Conservation (phyloP, 1,284 basidiomycete genomes). For the Cryptococcus sp. region DNA sequence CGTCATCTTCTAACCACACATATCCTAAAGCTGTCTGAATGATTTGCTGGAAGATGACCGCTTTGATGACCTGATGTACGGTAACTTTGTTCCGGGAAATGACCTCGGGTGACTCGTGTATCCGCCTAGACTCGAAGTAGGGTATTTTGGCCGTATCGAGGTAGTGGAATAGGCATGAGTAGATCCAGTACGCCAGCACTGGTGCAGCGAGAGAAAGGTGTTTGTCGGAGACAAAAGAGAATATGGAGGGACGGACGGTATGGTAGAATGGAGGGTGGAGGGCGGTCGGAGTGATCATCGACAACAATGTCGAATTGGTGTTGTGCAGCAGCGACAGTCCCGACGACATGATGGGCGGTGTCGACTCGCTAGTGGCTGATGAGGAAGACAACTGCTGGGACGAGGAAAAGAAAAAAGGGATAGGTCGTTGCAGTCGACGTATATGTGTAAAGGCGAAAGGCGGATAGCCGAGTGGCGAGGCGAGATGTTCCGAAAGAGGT, state of each 20-base stretch:
- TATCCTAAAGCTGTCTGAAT: slow-evolving; percentile 79
- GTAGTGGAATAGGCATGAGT: slow-evolving; percentile 76
- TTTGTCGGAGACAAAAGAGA: slow-evolving; percentile 71
- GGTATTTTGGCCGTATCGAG: slow-evolving; percentile 75
- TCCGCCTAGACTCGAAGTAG: slow-evolving; percentile 79
- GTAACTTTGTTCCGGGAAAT: slow-evolving; percentile 74
- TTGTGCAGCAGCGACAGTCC: neutral
- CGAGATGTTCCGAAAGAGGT: too few species aligned
- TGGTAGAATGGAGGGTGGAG: slow-evolving; percentile 59
- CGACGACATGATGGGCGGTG: too few species aligned
- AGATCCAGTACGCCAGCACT: slow-evolving; percentile 81
- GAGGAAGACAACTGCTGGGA: too few species aligned
- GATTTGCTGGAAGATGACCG: slow-evolving; percentile 80
- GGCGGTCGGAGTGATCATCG: slow-evolving; percentile 39
- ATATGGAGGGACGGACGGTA: slow-evolving; percentile 59
- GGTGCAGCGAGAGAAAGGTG: slow-evolving; percentile 73
- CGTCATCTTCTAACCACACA: slow-evolving; percentile 65
- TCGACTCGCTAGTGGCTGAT: too few species aligned
- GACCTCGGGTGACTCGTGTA: slow-evolving; percentile 86
- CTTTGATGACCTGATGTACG: slow-evolving; percentile 67
- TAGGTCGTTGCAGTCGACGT: too few species aligned
- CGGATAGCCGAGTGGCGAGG: too few species aligned
- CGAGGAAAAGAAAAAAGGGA: too few species aligned
- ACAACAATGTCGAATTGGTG: slow-evolving; percentile 45
- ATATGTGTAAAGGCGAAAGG: too few species aligned